Conservation (phyloP, 768 basidiomycete genomes). For the Russula sp. region DNA sequence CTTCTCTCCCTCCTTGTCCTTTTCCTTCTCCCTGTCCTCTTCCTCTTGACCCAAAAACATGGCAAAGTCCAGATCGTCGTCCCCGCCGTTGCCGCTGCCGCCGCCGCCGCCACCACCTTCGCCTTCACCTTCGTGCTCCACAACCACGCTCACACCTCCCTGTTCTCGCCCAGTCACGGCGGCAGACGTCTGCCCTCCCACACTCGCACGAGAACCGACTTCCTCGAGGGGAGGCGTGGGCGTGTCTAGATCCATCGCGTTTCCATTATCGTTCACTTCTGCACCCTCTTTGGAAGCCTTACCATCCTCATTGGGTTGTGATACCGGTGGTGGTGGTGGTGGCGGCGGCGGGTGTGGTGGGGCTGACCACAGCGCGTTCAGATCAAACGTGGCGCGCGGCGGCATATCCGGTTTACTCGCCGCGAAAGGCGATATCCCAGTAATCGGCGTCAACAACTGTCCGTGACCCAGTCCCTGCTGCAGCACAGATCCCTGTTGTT, state of each 20-base stretch:
- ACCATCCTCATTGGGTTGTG: slow-evolving; percentile 30
- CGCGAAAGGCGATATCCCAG: slow-evolving; percentile 31
- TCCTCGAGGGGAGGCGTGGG: slow-evolving; percentile 6
- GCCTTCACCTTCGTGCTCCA: slow-evolving; percentile 44
- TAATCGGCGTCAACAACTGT: slow-evolving; percentile 18
- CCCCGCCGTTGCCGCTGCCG: slow-evolving; percentile 1
- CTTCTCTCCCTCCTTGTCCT: background rate
- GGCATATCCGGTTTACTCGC: slow-evolving; percentile 37
- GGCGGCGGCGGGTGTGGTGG: slow-evolving; percentile 30
- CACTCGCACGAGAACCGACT: background rate
- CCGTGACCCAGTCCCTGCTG: background rate
- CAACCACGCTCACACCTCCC: slow-evolving; percentile 13
- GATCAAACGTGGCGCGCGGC: slow-evolving; percentile 54
- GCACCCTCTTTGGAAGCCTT: background rate
- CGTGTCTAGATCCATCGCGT: slow-evolving; percentile 5
- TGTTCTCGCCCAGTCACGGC: background rate
- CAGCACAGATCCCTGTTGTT: background rate
- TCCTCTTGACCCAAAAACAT: slow-evolving; percentile 61
- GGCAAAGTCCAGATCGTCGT: slow-evolving; percentile 60
- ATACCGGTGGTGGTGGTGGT: slow-evolving; percentile 1
- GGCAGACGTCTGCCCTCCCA: background rate
- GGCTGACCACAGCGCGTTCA: slow-evolving; percentile 65
- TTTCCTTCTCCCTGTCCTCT: slow-evolving; percentile 27
- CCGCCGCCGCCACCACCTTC: too few species aligned
- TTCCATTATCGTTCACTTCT: background rate